These are phyloP conservation scores for Kazachstania martiniae DNA, from an alignment of 805 yeast species.

Conservation along the genomic window DNA sequence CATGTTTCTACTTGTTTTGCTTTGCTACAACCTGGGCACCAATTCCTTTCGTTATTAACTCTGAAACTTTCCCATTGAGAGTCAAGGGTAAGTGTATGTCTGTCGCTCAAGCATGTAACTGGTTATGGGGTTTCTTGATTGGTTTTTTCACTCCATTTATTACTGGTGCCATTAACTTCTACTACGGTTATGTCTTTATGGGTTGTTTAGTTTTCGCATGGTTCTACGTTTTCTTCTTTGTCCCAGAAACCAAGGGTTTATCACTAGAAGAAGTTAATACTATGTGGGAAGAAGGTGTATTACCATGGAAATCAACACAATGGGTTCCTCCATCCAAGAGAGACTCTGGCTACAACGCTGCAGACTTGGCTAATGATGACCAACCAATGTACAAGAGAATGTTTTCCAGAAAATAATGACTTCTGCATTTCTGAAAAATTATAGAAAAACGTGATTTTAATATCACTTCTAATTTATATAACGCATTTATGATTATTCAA, in stretches of 20 bases:
- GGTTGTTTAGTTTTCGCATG: conserved; percentile 50
- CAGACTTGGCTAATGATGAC: conserved; percentile 21
- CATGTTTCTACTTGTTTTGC: conserved; percentile 63
- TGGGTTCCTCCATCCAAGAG: conserved; percentile 43
- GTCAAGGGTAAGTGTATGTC: conserved; percentile 50
- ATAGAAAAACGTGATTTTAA: no score
- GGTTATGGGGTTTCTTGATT: conserved; percentile 61
- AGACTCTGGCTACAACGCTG: conserved; percentile 21
- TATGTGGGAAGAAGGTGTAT: conserved; percentile 35
- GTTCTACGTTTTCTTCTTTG: conserved; percentile 61
- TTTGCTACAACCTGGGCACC: conserved; percentile 78
- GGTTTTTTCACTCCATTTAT: conserved; percentile 69
- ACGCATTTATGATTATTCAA: no score
- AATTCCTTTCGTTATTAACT: conserved; percentile 52
- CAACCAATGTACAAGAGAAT: conserved; percentile 23
- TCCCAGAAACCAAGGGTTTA: conserved; percentile 73
- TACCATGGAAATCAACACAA: conserved; percentile 37
- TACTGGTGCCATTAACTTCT: conserved; percentile 53
- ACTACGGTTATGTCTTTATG: conserved; percentile 55
- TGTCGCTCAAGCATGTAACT: conserved; percentile 54
- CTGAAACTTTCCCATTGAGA: conserved; percentile 67
- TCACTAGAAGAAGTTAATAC: conserved; percentile 75
- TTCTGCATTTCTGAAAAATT: neutral
- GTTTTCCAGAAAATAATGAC: neutral
- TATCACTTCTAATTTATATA: no score